A percentile compares a stretch with the other conserved stretches of the same genome.
Evolutionary conservation across 257 asterid genomes (phyloP).

Genomic region (Orobanche coerulescens): DNA sequence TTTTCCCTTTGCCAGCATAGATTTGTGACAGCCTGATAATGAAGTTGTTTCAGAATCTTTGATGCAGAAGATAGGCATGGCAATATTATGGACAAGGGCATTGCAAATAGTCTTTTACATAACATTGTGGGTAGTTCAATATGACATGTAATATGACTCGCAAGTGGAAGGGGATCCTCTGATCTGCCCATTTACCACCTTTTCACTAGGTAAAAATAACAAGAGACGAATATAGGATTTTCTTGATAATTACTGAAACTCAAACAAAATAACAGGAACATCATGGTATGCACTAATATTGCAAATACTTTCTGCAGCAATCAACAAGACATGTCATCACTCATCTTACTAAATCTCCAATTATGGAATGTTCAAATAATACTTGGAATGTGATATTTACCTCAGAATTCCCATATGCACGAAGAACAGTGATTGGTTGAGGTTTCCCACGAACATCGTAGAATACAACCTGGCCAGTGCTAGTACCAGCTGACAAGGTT

Average conservation of each 20-base stretch:
- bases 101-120: neutral
- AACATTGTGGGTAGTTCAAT: neutral
- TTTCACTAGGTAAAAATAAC: slow-evolving; percentile 11
- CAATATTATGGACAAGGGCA: slow-evolving; percentile 11
- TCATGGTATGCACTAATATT: neutral
- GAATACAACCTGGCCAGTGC: slow-evolving; percentile 79
- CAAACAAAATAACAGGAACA: slow-evolving; percentile 11
- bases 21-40: slow-evolving; percentile 72
- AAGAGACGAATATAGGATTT: neutral
- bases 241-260: slow-evolving; percentile 4
- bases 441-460: slow-evolving; percentile 95
- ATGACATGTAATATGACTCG: slow-evolving; percentile 5
- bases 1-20: slow-evolving; percentile 97
- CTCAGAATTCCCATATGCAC: slow-evolving; percentile 85
- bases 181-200: slow-evolving; percentile 12
- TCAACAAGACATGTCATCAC: slow-evolving; percentile 1
- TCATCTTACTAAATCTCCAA: slow-evolving; percentile 17
- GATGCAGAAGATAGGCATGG: slow-evolving; percentile 8
- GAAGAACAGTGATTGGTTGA: slow-evolving; percentile 84
- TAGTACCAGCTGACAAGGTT: slow-evolving; percentile 92
- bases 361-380: slow-evolving; percentile 18
- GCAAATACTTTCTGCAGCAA: slow-evolving; percentile 5
- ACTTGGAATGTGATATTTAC: slow-evolving; percentile 30
- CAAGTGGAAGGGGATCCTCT: slow-evolving; percentile 10
- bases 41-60: slow-evolving; percentile 3